Base-by-base conservation (phyloP, 306 rosid species). In the Citrullus amarus region DNA sequence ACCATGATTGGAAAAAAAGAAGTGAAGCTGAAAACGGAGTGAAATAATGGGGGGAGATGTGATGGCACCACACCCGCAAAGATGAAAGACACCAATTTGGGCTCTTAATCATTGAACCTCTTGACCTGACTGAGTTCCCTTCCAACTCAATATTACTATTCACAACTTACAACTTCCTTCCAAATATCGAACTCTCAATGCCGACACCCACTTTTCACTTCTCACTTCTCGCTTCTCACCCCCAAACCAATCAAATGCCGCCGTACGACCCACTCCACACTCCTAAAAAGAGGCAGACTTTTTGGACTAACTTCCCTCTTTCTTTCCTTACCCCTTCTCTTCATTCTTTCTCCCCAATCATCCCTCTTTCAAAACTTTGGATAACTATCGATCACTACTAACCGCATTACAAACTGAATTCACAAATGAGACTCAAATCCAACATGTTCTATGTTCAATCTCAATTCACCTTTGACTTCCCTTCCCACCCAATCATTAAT, bases 191-290 rank as follows among this genome's bases (percentile, higher is more conserved):
- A 30, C 1, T 30, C 61, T 73, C 46, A 9, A 50, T 32, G 61
- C 61, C 77, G 77, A 73, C 77, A 73, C 60, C 43, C 36, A 32
- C 36, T 25, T 25, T 25, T 25, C 76, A 71, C 76, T 70, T 70
- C 54, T 3, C 77, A 30, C 60, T 72, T 50, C 57, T 2, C 75
- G 0, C 7, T 44, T 39, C 69, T 15, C 41, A 62, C 17, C 16
- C 6, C 36, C 15, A 34, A 44, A 11, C 76, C 74, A 38, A 66
- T 6, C 50, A 66, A 66, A 18, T 4, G 48, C 14, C 6, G 48
- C 46, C 30, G 73, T 38, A 38, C 25, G 0, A 1, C n/a, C 11
- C 22, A 28, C 65, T 59, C 25, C 22, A 13, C 65, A 10, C 25
- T 6, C 22, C 9, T 1, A 16, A 15, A 13, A 17, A 12, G 20